Evolutionary conservation across 75 land plant genomes (phyloP).

Genomic region (Gnetum montanum): DNA sequence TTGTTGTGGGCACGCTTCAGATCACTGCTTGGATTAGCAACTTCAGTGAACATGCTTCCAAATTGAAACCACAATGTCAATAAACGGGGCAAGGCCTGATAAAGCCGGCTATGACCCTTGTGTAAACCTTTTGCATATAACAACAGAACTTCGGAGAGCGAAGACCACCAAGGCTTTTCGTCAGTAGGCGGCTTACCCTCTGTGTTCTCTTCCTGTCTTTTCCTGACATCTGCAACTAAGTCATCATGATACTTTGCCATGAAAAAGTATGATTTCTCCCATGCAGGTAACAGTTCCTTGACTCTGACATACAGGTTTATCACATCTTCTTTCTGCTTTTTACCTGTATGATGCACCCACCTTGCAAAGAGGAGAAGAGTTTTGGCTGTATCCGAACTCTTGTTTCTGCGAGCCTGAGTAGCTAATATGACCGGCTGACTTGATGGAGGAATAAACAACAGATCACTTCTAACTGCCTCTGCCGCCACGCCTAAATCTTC

Average conservation of each 20-base stretch:
- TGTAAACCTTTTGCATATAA: constrained; percentile 97
- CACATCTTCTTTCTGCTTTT: constrained; percentile 96
- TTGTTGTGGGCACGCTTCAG: constrained; percentile 54
- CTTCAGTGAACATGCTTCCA: constrained; percentile 60
- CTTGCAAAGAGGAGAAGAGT: constrained; percentile 77
- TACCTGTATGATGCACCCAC: constrained; percentile 97
- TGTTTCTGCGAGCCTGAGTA: constrained; percentile 30
- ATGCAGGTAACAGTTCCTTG: constrained; percentile 78
- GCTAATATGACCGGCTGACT: constrained; percentile 18
- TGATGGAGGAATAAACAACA: constrained; percentile 33
- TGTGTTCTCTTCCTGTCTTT: constrained; percentile 75
- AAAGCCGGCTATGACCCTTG: constrained; percentile 86
- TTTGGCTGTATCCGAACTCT: constrained; percentile 66
- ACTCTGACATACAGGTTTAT: constrained; percentile 77
- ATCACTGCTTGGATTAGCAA: constrained; percentile 37
- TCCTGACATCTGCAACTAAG: constrained; percentile 79
- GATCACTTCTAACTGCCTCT: constrained; percentile 62
- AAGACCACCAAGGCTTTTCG: constrained; percentile 85
- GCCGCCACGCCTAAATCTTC: constrained; percentile 64
- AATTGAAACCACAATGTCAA: constrained; percentile 99
- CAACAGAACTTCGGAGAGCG: constrained; percentile 76
- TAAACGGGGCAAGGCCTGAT: constrained; percentile 91
- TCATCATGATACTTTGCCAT: constrained; percentile 93
- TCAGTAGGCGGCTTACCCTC: constrained; percentile 35
- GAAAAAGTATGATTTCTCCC: constrained; percentile 94